A percentile compares a stretch with the other conserved stretches of the same genome.
phyloP scores from a whole-genome alignment of 768 basidiomycete species.

The Chalciporus chontae region DNA sequence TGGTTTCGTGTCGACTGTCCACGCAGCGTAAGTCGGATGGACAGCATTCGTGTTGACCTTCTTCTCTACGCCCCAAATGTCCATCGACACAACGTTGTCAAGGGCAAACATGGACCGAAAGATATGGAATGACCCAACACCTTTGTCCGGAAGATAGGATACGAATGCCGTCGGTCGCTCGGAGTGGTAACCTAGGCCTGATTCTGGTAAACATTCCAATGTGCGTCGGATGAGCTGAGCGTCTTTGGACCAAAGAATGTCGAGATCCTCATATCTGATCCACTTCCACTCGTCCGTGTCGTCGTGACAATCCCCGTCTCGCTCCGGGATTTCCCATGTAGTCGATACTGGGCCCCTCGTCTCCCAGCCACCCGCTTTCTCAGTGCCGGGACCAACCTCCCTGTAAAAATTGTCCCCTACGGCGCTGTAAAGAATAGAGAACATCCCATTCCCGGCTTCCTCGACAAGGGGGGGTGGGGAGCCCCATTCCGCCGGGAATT shows the following conservation, averaged over 20 bases:
- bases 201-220: constrained; percentile 12
- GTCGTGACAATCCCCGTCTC: constrained; percentile 1
- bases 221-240: constrained; percentile 33
- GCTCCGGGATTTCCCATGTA: constrained; percentile 31
- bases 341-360: constrained; percentile 35
- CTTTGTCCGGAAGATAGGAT: constrained; percentile 40
- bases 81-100: constrained; percentile 5
- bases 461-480: constrained; percentile 34
- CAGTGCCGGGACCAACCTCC: constrained; percentile 34
- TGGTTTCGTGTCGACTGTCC: constrained; percentile 38
- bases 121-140: constrained; percentile 44
- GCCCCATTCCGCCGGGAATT: constrained; percentile 41
- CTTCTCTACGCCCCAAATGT: constrained; percentile 14
- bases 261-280: constrained; percentile 36
- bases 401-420: constrained; percentile 45
- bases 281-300: constrained; percentile 11
- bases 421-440: constrained; percentile 52
- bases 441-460: constrained; percentile 35
- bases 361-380: constrained; percentile 41
- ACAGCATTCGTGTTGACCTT: background rate
- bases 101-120: constrained; percentile 24
- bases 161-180: constrained; percentile 18
- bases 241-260: constrained; percentile 39
- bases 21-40: constrained; percentile 35
- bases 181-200: constrained; percentile 2